A percentile compares a stretch with the other conserved stretches of the same genome.
These are phyloP conservation scores for Aspergillus novofumigatus DNA, from an alignment of 2,329 filamentous ascomycete genomes.

Conservation along the genomic window DNA sequence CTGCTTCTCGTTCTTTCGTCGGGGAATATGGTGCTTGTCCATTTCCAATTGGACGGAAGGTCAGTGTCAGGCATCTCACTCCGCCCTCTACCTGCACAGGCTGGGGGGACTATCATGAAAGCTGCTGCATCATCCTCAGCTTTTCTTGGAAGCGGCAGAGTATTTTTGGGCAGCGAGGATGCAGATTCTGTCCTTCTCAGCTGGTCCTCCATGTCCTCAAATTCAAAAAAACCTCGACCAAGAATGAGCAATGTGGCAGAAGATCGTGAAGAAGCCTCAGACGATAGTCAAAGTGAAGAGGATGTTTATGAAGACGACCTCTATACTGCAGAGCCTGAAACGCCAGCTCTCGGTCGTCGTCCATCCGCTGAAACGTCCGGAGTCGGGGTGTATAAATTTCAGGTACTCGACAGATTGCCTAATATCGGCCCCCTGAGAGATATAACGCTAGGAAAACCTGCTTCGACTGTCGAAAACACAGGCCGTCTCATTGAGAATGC, in stretches of 20 bases:
- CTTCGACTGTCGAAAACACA: conserved; percentile 43
- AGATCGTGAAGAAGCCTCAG: conserved; percentile 52
- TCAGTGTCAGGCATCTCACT: conserved; percentile 85
- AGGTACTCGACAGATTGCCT: conserved; percentile 69
- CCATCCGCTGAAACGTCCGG: conserved; percentile 17
- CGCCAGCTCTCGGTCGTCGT: conserved; percentile 13
- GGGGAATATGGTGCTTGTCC: conserved; percentile 70
- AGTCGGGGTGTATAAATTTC: conserved; percentile 63
- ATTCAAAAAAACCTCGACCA: conserved; percentile 56
- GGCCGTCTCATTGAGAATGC: conserved; percentile 41
- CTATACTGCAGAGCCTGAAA: conserved; percentile 36
- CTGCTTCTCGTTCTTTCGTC: conserved; percentile 76
- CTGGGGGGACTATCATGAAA: conserved; percentile 60
- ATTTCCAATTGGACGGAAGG: conserved; percentile 82
- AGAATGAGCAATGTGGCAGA: conserved; percentile 53
- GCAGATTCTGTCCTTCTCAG: conserved; percentile 76
- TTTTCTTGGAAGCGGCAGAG: conserved; percentile 60
- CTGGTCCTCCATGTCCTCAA: conserved; percentile 66
- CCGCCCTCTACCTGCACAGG: conserved; percentile 58
- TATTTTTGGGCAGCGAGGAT: conserved; percentile 85
- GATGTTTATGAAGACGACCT: conserved; percentile 55
- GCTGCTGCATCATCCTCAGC: conserved; percentile 65
- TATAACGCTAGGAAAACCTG: conserved; percentile 63
- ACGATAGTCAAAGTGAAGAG: conserved; percentile 55
- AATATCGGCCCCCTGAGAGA: conserved; percentile 78